Conservation (phyloP, 208 protist genomes). For the Trypanosomatidae sp. region DNA sequence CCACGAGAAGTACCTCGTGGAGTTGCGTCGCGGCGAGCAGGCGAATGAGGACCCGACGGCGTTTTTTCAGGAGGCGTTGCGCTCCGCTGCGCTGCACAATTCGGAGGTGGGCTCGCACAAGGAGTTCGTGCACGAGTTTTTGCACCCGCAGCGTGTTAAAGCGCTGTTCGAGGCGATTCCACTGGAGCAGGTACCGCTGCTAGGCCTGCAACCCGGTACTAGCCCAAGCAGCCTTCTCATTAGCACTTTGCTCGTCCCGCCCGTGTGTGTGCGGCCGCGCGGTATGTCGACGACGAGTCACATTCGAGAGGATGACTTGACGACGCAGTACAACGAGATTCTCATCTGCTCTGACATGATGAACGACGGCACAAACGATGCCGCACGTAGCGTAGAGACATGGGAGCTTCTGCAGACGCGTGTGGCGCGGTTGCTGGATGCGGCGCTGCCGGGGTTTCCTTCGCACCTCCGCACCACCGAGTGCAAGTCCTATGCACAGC, state of each 20-base stretch:
- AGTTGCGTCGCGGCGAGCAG: slow-evolving; percentile 65
- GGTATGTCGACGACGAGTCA: slow-evolving; percentile 61
- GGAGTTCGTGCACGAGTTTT: slow-evolving; percentile 88
- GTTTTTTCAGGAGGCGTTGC: slow-evolving; percentile 45
- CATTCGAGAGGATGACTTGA: slow-evolving; percentile 99
- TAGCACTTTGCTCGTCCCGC: slow-evolving; percentile 95
- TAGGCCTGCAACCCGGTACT: slow-evolving; percentile 91
- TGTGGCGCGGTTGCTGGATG: slow-evolving; percentile 86
- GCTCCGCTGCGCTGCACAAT: slow-evolving; percentile 57
- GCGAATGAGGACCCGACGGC: slow-evolving; percentile 40
- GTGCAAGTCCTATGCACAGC: slow-evolving; percentile 93
- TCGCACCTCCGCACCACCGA: slow-evolving; percentile 60
- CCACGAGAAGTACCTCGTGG: slow-evolving; percentile 83
- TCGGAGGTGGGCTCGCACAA: slow-evolving; percentile 47
- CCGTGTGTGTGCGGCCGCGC: slow-evolving; percentile 97
- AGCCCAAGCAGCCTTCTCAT: slow-evolving; percentile 94
- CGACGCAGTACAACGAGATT: slow-evolving; percentile 95
- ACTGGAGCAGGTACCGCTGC: slow-evolving; percentile 90
- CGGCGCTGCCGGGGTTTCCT: slow-evolving; percentile 81
- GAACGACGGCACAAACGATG: slow-evolving; percentile 69
- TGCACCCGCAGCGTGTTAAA: slow-evolving; percentile 92
- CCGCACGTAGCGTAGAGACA: slow-evolving; percentile 81
- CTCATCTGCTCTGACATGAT: slow-evolving; percentile 84
- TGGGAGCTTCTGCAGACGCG: slow-evolving; percentile 98
- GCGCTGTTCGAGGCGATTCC: slow-evolving; percentile 93